Percentiles rank a stretch among this genome's conserved stretches.
These are phyloP conservation scores for Canariomyces notabilis DNA, from an alignment of 2,329 filamentous ascomycete species.

Conservation along the genomic window DNA sequence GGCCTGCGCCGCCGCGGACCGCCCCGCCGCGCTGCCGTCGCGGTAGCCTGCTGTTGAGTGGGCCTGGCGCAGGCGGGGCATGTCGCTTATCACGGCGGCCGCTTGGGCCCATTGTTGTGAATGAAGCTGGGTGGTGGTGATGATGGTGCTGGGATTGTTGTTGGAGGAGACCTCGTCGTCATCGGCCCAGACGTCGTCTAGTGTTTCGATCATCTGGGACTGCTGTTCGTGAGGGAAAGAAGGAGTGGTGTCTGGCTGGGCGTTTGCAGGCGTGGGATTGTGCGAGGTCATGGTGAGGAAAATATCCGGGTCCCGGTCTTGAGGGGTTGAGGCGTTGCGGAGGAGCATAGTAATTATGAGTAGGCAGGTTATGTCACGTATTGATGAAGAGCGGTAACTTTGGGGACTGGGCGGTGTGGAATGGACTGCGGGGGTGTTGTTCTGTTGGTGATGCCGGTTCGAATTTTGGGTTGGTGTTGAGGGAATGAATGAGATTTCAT, in stretches of 20 bases:
- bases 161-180: conserved; percentile 5
- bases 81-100: too few species aligned
- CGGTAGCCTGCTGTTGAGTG: conserved; percentile 86
- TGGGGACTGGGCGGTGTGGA: too few species aligned
- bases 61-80: conserved; percentile 66
- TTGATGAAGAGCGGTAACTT: not conserved
- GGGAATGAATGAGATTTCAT: not conserved
- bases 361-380: not conserved
- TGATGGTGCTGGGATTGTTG: conserved; percentile 3
- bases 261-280: not conserved
- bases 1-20: conserved; percentile 70
- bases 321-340: conserved; percentile 14
- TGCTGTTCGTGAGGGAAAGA: too few species aligned
- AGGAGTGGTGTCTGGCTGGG: conserved; percentile 2
- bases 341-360: conserved; percentile 19
- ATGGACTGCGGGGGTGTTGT: too few species aligned
- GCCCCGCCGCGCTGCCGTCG: conserved; percentile 68
- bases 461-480: not conserved
- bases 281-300: conserved; percentile 23
- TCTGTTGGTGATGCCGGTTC: not conserved
- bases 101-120: too few species aligned
- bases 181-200: conserved; percentile 22
- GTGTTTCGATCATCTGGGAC: conserved; percentile 17
- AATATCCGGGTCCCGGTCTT: conserved; percentile 20
- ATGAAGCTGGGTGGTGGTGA: not conserved